A percentile compares a stretch with the other conserved stretches of the same genome.
phyloP scores from a whole-genome alignment of 2,329 filamentous ascomycete species.

The Dactylella cylindrospora region DNA sequence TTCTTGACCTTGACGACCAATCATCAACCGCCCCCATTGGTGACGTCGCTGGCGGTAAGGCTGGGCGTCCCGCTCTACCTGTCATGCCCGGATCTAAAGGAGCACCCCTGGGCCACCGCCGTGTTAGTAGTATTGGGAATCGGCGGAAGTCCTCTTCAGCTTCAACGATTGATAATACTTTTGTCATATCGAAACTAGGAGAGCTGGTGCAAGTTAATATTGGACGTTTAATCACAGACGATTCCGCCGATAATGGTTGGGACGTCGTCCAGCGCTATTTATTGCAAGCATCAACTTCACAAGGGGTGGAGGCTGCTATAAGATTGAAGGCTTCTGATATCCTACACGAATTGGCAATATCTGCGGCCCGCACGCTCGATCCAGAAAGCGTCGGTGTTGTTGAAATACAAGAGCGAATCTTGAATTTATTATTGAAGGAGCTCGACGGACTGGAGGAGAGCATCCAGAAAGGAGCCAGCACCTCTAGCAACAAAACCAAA shows the following conservation, averaged over 20 bases:
- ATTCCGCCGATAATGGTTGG: slow-evolving; percentile 75
- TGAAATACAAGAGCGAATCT: slow-evolving; percentile 52
- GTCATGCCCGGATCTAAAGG: slow-evolving; percentile 55
- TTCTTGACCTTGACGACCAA: slow-evolving; percentile 59
- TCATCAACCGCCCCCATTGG: slow-evolving; percentile 16
- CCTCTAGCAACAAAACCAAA: slow-evolving; percentile 26
- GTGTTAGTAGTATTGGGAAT: slow-evolving; percentile 18
- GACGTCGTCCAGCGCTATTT: slow-evolving; percentile 62
- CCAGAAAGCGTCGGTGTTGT: slow-evolving; percentile 52
- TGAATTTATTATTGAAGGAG: slow-evolving; percentile 52
- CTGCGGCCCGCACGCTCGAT: slow-evolving; percentile 53
- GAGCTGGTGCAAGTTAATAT: slow-evolving; percentile 74
- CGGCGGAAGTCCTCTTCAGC: slow-evolving; percentile 38
- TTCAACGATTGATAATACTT: slow-evolving; percentile 58
- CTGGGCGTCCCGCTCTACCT: slow-evolving; percentile 49
- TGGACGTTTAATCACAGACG: slow-evolving; percentile 68
- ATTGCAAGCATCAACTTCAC: slow-evolving; percentile 55
- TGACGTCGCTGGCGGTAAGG: slow-evolving; percentile 44
- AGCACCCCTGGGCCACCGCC: slow-evolving; percentile 54
- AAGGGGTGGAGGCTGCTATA: slow-evolving; percentile 53
- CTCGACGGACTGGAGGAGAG: slow-evolving; percentile 61
- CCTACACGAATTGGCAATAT: slow-evolving; percentile 55
- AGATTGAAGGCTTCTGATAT: slow-evolving; percentile 58
- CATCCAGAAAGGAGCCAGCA: slow-evolving; percentile 65
- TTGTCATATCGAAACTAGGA: slow-evolving; percentile 72